Base-by-base conservation (phyloP, 805 yeast genomes). In the Wickerhamomyces chambardii region DNA sequence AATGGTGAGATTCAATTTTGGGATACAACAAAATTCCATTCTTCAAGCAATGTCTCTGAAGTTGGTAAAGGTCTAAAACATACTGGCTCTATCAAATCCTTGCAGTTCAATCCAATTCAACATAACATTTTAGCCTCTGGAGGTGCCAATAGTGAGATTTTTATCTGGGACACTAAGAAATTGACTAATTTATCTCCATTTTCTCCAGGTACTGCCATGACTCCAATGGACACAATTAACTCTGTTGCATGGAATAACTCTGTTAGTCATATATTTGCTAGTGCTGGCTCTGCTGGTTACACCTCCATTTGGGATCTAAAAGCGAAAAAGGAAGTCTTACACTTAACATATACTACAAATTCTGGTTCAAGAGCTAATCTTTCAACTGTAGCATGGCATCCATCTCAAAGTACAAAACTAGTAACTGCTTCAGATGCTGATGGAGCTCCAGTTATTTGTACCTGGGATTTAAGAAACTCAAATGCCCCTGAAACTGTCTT, bases 401-500 rank as follows among this genome's bases (percentile, higher is more conserved):
- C 99, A 37, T 62, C 71, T 30, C 80, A 79, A 60, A 76, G 90
- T 39, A 90, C 97, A 14, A 81, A 76, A 54, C 72, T 92, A 39
- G 77, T 84, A 19, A 90, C 97, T 18, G 95, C 95, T 19, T 78
- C 92, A 21, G 87, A 81, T 40, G 73, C 76, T 38, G 97, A 89
- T 57, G 64, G 70, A 16, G 74, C 75, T 34, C 95, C 98, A 11
- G 70, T 83, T 24, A 77, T 92, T 36, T 62, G 86, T 44, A 68
- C 90, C 14, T 92, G 98, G 98, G 97, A 92, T 63, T 70, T 92
- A 53, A 76, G 97, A 59, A 90, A 92, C 55, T 78, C 95, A 21
- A 81, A 83, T 50, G 85, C 82, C n/a, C 99, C 99, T 8, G 87
- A 85, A 53, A 63, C 61, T 39, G 64, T 82, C 26, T 58, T 89